Base-by-base conservation (phyloP, 2,329 filamentous ascomycete genomes). In the Neonectria hederae region DNA sequence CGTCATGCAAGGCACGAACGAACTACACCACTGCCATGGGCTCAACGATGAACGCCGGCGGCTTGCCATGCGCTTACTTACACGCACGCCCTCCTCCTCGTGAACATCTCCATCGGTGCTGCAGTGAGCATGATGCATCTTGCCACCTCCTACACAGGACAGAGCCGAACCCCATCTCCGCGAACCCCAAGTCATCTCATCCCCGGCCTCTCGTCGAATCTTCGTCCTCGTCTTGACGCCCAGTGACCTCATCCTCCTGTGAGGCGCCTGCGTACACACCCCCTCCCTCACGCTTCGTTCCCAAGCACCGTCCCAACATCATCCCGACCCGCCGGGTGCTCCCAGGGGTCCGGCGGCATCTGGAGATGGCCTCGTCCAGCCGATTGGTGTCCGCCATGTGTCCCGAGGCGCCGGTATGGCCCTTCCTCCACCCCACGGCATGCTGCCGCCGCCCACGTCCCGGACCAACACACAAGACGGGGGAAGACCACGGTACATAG, bases 71-170 rank as follows among this genome's bases (percentile, higher is more conserved):
- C 40, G 22, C 57, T 48, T 26, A 11, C 38, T 21, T 42, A 46
- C 45, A 30, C 30, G 26, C 43, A 48, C 49, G 57, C 57, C 48
- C 40, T 28, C 28, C 51, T 28, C 22, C n/a, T 54, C 10, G 19
- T n/a, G 26, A 19, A 30, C 49, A 35, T 30, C 11, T 42, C 45
- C 46, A 32, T 38, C 38, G 46, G 49, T 54, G 49, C 46, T 71
- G 67, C 59, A 60, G 59, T 54, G 28, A 35, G 57, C 51, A 49
- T 49, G 45, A 42, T 68, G 70, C 70, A 65, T 72, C 69, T 73
- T 69, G 62, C 69, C 51, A 45, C 46, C 42, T 21, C 30, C 40
- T 52, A n/a, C 35, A 60, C 58, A 51, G 21, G 51, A 38, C 56
- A 35, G 30, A 59, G 21, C 5, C n/a, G 17, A 40, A 14, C n/a